Evolutionary conservation across 2,329 filamentous ascomycete species (phyloP).

Genomic region (Mariannaea sp.): DNA sequence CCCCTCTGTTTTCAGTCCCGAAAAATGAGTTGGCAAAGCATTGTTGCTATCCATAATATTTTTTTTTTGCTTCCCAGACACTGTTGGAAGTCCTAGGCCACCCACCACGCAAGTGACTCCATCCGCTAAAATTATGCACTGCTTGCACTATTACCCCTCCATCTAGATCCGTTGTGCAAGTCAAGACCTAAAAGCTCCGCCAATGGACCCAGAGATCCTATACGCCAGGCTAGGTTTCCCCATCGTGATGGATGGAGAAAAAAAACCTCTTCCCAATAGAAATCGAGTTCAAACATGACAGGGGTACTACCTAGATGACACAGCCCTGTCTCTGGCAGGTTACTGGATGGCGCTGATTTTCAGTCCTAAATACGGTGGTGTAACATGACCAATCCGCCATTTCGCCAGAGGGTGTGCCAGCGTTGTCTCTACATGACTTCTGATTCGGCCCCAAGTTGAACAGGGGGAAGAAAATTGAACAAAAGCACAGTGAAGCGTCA

Average conservation of each 20-base stretch:
- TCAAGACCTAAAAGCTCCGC: slow-evolving; percentile 6
- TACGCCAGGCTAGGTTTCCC: too few relatives aligned
- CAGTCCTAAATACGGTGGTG: not conserved
- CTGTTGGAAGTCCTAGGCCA: too few relatives aligned
- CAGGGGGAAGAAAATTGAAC: slow-evolving; percentile 17
- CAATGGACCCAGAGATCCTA: not conserved
- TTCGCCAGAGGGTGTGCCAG: slow-evolving; percentile 17
- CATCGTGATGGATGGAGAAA: slow-evolving; percentile 11
- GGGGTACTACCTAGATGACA: slow-evolving; percentile 1
- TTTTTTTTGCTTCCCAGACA: too few relatives aligned
- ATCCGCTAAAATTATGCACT: too few relatives aligned
- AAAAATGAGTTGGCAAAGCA: too few relatives aligned
- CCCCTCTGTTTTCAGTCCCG: too few relatives aligned
- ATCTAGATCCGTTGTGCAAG: not conserved
- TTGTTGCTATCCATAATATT: too few relatives aligned
- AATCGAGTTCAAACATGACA: not conserved
- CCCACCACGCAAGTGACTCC: too few relatives aligned
- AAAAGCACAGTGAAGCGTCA: not conserved
- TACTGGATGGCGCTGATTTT: slow-evolving; percentile 15
- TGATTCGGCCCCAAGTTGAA: slow-evolving; percentile 14
- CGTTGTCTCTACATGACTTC: slow-evolving; percentile 21
- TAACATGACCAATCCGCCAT: slow-evolving; percentile 20
- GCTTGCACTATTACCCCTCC: slow-evolving; percentile 8
- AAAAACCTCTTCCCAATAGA: slow-evolving; percentile 4
- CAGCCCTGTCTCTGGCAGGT: slow-evolving; percentile 1